Evolutionary conservation across 2,329 filamentous ascomycete genomes (phyloP).

Genomic region (Fusarium mundagurra): DNA sequence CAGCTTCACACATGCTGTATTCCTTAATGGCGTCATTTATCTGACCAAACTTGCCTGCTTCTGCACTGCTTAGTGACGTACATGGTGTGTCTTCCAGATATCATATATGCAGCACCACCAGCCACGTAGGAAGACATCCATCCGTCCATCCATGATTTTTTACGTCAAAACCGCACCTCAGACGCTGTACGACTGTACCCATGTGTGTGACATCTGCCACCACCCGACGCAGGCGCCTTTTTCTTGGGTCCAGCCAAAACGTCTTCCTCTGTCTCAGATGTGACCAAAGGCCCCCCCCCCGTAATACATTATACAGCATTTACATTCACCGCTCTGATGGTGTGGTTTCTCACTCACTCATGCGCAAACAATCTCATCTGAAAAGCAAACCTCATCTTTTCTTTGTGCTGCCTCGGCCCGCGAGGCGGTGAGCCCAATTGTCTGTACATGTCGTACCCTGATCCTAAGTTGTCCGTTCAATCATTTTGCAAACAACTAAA

Average conservation of each 20-base stretch:
- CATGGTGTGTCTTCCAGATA: conserved; percentile 4
- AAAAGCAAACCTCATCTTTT: conserved; percentile 10
- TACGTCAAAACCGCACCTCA: conserved; percentile 11
- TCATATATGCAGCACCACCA: conserved; percentile 19
- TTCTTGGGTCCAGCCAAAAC: conserved; percentile 17
- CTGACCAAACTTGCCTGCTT: neutral
- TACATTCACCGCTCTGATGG: conserved; percentile 28
- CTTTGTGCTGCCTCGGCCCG: conserved; percentile 34
- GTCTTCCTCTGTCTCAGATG: conserved; percentile 10
- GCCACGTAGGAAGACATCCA: conserved; percentile 20
- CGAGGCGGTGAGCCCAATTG: conserved; percentile 32
- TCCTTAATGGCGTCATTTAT: neutral
- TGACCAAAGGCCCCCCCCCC: neutral
- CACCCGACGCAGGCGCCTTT: conserved; percentile 12
- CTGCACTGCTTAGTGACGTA: conserved; percentile 22
- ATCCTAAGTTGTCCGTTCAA: conserved; percentile 23
- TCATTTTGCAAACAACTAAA: conserved; percentile 30
- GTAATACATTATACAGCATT: conserved; percentile 31
- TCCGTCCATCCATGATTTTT: conserved; percentile 13
- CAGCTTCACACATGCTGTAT: neutral
- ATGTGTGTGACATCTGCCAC: conserved; percentile 4
- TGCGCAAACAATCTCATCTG: neutral
- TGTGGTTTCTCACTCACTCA: neutral
- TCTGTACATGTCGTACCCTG: conserved; percentile 29
- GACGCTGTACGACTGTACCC: neutral